Evolutionary conservation across 2,329 filamentous ascomycete species (phyloP), one percentile per base, ranked within the genome.

Genomic region (Penicillium hordei): DNA sequence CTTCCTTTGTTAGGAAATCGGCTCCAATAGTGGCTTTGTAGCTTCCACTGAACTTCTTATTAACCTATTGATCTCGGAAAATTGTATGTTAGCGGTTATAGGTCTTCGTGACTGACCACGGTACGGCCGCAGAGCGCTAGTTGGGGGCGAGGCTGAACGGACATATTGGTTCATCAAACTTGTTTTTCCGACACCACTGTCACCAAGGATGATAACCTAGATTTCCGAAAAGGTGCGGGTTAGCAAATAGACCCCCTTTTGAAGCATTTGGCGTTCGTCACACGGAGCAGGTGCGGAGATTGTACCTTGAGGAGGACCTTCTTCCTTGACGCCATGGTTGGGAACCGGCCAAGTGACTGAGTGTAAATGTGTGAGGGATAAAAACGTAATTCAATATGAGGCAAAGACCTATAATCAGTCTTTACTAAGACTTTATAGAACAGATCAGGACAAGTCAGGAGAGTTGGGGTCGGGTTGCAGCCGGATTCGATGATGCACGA

Each of bases 141-240:
- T 33, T 42, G 36, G 52, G 48, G 48, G 23, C 27, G 52, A 42
- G 49, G 40, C 44, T 57, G 33, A 39, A 70, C 90, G 77, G 87
- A 97, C 94, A 90, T 97, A 99, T 97, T 99, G 94, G 82, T 99
- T 99, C 94, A 99, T 99, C 86, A 99, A 87, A 79, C 92, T 97
- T 61, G 94, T 99, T 85, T 99, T 99, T 76, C 94, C 94, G 62
- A 99, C 94, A 80, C 94, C 94, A 78, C 93, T 97, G 78, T 99
- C 94, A 70, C 94, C 94, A 69, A 99, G 88, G 79, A 99, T 97
- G 73, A 99, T 99, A 73, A 99, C 93, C 93, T 97, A 70, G 4
- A 34, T 17, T 57, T 58, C 8, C 48, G 29, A 50, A 40, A 57
- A 38, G 48, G n/a, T 29, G 10, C 8, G 34, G 40, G 42, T 66